Percentiles rank a stretch among this genome's conserved stretches.
phyloP scores from a whole-genome alignment of 805 yeast genomes.

The Blastobotrys peoriensis region DNA sequence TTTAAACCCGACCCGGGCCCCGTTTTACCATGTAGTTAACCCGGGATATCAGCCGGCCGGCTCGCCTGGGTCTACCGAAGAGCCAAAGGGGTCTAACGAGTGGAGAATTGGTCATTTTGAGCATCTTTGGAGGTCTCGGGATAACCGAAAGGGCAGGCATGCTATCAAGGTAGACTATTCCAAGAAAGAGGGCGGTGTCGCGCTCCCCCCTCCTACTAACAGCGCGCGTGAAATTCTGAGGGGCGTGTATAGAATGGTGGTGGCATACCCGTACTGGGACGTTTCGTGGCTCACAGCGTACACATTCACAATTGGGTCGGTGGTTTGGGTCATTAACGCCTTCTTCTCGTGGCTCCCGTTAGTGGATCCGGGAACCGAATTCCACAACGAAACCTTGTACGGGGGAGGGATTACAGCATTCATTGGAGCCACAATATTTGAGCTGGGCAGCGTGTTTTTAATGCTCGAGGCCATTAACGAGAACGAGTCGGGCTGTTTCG shows the following conservation, averaged over 20 bases:
- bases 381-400: constrained; percentile 7
- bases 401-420: constrained; percentile 17
- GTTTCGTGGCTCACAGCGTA: constrained; percentile 12
- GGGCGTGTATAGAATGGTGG: constrained; percentile 10
- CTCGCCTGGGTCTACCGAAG: not conserved
- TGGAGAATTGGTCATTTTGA: constrained; percentile 1
- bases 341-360: constrained; percentile 16
- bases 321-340: constrained; percentile 16
- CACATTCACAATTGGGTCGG: constrained; percentile 13
- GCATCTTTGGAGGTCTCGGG: constrained; percentile 12
- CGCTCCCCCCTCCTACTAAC: constrained; percentile 2
- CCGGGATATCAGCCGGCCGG: not conserved
- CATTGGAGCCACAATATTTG: constrained; percentile 16
- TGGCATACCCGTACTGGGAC: constrained; percentile 14
- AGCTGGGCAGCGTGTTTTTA: constrained; percentile 14
- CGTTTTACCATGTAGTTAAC: not conserved
- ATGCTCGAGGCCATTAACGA: constrained; percentile 17
- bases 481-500: constrained; percentile 11
- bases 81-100: not conserved
- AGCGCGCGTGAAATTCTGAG: not conserved
- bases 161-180: constrained; percentile 4
- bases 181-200: not conserved
- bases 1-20: constrained; percentile 8
- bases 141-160: constrained; percentile 14
- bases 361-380: constrained; percentile 10